Percentiles rank a stretch among this genome's conserved stretches.
Conservation (phyloP, 83 land plant genomes). For the Larix sibirica region DNA sequence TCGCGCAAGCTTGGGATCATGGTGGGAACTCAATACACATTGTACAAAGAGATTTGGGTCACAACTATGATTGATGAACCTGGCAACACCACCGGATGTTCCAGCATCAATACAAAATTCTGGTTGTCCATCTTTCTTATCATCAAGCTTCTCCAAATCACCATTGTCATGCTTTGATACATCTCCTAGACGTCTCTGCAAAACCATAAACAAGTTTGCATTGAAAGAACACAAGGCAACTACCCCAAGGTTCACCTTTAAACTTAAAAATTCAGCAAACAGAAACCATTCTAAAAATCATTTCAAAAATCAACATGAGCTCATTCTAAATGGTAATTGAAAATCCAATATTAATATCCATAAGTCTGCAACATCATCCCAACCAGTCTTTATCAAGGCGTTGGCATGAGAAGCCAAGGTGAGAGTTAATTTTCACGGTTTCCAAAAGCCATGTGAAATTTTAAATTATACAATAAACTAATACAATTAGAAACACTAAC, state of each 20-base stretch:
- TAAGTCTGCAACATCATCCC: too few relatives aligned
- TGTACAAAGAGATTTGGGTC: constrained; percentile 93
- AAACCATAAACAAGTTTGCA: background rate
- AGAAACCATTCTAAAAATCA: background rate
- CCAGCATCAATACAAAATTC: constrained; percentile 82
- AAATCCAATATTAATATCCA: too few relatives aligned
- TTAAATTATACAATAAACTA: too few relatives aligned
- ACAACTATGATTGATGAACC: constrained; percentile 96
- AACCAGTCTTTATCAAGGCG: too few relatives aligned
- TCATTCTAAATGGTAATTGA: too few relatives aligned
- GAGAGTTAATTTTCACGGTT: too few relatives aligned
- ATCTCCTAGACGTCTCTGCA: constrained; percentile 52
- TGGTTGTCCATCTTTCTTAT: constrained; percentile 30
- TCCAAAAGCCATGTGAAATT: too few relatives aligned
- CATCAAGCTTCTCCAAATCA: constrained; percentile 15
- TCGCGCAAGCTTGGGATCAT: constrained; percentile 73
- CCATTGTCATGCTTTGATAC: constrained; percentile 12
- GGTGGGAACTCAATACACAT: constrained; percentile 80
- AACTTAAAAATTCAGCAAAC: background rate
- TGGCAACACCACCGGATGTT: constrained; percentile 66
- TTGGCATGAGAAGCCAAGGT: too few relatives aligned
- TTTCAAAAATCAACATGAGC: too few relatives aligned
- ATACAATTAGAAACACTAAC: too few relatives aligned
- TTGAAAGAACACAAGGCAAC: background rate
- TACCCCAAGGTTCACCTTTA: background rate